A percentile compares a stretch with the other conserved stretches of the same genome.
These are phyloP conservation scores for Noccaea bulbosa DNA, from an alignment of 345 rosid species.

Conservation along the genomic window DNA sequence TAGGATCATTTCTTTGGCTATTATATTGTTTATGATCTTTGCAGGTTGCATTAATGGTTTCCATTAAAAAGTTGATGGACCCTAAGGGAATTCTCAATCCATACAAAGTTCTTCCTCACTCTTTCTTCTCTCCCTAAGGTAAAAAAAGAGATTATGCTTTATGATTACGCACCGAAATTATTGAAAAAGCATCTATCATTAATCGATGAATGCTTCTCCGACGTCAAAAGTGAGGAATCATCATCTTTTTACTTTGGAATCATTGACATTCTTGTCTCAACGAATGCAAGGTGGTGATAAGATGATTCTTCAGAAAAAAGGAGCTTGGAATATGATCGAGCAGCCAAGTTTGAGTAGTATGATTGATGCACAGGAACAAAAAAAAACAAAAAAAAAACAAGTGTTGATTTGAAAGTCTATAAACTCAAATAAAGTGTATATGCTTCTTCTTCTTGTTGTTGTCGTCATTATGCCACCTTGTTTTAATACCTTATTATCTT, in stretches of 20 bases:
- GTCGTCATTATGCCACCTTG: slow-evolving; percentile 8
- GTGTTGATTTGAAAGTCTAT: slow-evolving; percentile 9
- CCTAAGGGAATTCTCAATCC: slow-evolving; percentile 87
- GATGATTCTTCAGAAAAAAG: slow-evolving; percentile 37
- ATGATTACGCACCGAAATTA: slow-evolving; percentile 44
- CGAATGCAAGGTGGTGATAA: slow-evolving; percentile 33
- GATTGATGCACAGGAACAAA: slow-evolving; percentile 40
- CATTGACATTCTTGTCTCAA: slow-evolving; percentile 41
- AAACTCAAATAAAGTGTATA: slow-evolving; percentile 33
- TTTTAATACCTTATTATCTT: slow-evolving; percentile 8
- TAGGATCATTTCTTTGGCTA: not conserved
- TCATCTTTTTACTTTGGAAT: slow-evolving; percentile 40
- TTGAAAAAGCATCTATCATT: slow-evolving; percentile 44
- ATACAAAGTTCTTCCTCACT: slow-evolving; percentile 80
- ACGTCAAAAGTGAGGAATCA: slow-evolving; percentile 42
- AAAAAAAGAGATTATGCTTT: slow-evolving; percentile 42
- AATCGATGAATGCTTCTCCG: slow-evolving; percentile 38
- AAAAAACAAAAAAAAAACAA: slow-evolving; percentile 25
- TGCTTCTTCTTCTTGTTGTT: slow-evolving; percentile 35
- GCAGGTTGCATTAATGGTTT: slow-evolving; percentile 79
- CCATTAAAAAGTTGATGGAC: slow-evolving; percentile 77
- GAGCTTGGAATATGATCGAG: slow-evolving; percentile 35
- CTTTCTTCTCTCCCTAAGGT: slow-evolving; percentile 41
- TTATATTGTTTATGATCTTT: not conserved
- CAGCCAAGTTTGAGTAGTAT: slow-evolving; percentile 40